Evolutionary conservation across 352 stramenopile species (phyloP).

Genomic region (Phytopythium boreale): DNA sequence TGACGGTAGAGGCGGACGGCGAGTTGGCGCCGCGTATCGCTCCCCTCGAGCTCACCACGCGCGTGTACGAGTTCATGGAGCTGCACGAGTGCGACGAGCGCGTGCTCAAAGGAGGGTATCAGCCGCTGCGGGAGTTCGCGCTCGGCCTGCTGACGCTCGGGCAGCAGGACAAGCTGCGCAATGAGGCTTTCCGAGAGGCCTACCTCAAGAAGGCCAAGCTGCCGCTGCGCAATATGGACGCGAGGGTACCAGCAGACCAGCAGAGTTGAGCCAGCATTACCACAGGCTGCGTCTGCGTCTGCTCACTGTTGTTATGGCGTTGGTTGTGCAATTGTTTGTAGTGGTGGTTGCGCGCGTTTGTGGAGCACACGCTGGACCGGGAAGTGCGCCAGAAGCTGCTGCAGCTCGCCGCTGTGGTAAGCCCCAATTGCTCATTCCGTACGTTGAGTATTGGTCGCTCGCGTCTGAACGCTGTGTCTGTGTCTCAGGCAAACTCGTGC

Average conservation of each 20-base stretch:
- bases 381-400: slow-evolving; percentile 51
- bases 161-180: slow-evolving; percentile 44
- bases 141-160: slow-evolving; percentile 36
- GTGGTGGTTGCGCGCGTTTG: slow-evolving; percentile 75
- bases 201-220: slow-evolving; percentile 60
- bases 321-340: slow-evolving; percentile 11
- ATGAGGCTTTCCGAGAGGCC: slow-evolving; percentile 54
- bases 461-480: background rate
- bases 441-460: background rate
- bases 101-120: slow-evolving; percentile 45
- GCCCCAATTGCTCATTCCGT: background rate
- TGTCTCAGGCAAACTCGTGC: slow-evolving; percentile 35
- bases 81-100: slow-evolving; percentile 48
- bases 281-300: too few relatives aligned
- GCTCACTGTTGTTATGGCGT: background rate
- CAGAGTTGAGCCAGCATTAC: too few relatives aligned
- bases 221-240: slow-evolving; percentile 64
- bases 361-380: slow-evolving; percentile 69
- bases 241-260: slow-evolving; percentile 31
- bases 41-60: slow-evolving; percentile 56
- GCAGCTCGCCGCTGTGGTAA: slow-evolving; percentile 34
- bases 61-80: slow-evolving; percentile 84
- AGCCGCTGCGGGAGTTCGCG: slow-evolving; percentile 57
- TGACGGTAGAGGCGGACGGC: slow-evolving; percentile 59
- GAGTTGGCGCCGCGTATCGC: slow-evolving; percentile 40